Evolutionary conservation across 2,329 filamentous ascomycete species (phyloP), one percentile per base, ranked within the genome.

Genomic region (Aphanocladium album): DNA sequence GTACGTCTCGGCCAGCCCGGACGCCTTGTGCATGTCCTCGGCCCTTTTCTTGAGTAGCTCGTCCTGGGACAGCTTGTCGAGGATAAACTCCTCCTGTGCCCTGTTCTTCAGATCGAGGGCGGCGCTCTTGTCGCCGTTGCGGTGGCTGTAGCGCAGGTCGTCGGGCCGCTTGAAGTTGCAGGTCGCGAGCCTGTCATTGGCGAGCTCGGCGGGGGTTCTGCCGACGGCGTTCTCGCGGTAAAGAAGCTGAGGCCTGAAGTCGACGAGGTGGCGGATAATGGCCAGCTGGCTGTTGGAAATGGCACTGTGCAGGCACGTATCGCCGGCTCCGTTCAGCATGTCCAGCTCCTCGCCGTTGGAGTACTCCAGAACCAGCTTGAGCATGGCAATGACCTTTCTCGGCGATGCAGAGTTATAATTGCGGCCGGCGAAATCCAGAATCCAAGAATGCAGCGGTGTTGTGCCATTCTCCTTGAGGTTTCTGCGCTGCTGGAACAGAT

Each of bases 211-310:
- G 0, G 90, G 88, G 0, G 90, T 95, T 17, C 83, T 81, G 1
- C 91, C 91, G 0, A 89, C 89, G 0, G 89, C 84, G 65, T 93
- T 93, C 70, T 95, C 91, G 23, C 86, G 83, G 65, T 83, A 80
- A 0, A 91, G 74, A 1, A 92, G 77, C 27, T 79, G 77, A 0
- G 87, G 83, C 19, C 83, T 78, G 64, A 76, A 76, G 11, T 82
- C 74, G 12, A 92, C 73, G 3, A 89, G 67, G 2, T 76, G 67
- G 16, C 76, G 72, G 43, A 76, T 66, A 1, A 81, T 65, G 39
- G 67, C 69, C 8, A 76, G 65, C 39, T 74, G 65, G 14, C 72
- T 67, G 8, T 72, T 69, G 59, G 73, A 69, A 21, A 86, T 78
- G 12, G 82, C 78, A 0, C 77, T 80, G 67, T 91, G 88, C 0